Base-by-base conservation (phyloP, 371 early-diverging fungal species). In the Dichotomocladium elegans region DNA sequence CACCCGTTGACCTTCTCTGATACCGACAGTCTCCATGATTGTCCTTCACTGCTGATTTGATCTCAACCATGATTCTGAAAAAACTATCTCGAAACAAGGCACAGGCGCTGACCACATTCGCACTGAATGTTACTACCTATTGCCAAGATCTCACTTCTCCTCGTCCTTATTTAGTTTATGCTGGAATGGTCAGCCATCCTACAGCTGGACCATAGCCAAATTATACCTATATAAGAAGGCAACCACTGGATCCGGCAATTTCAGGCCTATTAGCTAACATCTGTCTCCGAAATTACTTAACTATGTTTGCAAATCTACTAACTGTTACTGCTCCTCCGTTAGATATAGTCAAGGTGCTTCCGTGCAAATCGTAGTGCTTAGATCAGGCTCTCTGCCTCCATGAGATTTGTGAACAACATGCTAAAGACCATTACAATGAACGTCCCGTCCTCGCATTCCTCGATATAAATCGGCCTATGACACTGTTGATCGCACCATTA, bases 381-480 rank as follows among this genome's bases (percentile, higher is more conserved):
- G n/a, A n/a, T n/a, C n/a, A n/a, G n/a, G 63, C 67, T 0, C 34
- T 66, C 0, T 60, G 58, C 45, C 54, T 66, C 0, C 64, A 64
- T 25, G 58, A 59, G 15, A 21, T 64, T 10, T 53, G 42, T 41
- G 22, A 2, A 11, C 28, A 21, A 26, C 31, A 41, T 11, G 31
- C 37, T 19, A 41, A 37, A 14, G 48, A 15, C 44, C 56, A 27
- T 7, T 60, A 3, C 19, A n/a, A n/a, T n/a, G n/a, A n/a, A n/a
- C n/a, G n/a, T n/a, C n/a, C n/a, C n/a, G n/a, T n/a, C n/a, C n/a
- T 63, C 4, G 58, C 58, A 4, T 64, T 63, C 25, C 47, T 70
- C 8, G 63, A 65, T 24, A 70, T 70, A 60, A 60, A 19, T 53
- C 65, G 2, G 63, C 70, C 0, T 65, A 70, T 19, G 70, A 65